These are phyloP conservation scores for Phanerochaete carnosa DNA, from an alignment of 768 basidiomycete species.

Conservation along the genomic window DNA sequence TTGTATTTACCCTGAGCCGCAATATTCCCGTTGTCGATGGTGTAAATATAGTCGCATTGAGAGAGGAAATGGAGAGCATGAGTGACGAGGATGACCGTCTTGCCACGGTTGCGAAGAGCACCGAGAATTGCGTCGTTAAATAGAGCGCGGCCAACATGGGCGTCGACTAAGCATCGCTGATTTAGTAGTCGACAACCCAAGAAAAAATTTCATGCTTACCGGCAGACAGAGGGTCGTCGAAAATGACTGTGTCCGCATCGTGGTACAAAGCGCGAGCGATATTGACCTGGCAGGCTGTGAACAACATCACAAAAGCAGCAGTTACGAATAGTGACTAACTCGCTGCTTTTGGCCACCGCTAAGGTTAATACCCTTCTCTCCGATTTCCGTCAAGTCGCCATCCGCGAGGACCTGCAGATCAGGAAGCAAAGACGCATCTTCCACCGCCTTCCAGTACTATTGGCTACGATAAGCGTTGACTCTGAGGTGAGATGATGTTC, in stretches of 20 bases:
- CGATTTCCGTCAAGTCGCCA: slow-evolving; percentile 76
- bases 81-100: slow-evolving; percentile 53
- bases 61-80: slow-evolving; percentile 55
- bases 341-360: slow-evolving; percentile 67
- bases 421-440: slow-evolving; percentile 54
- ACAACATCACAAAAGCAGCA: background rate
- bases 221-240: slow-evolving; percentile 66
- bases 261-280: slow-evolving; percentile 70
- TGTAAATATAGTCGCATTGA: slow-evolving; percentile 49
- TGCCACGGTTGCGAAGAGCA: slow-evolving; percentile 39
- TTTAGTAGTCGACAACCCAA: background rate
- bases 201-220: slow-evolving; percentile 30
- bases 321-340: slow-evolving; percentile 25
- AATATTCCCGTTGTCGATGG: slow-evolving; percentile 40
- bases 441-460: slow-evolving; percentile 60
- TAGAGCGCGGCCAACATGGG: slow-evolving; percentile 68
- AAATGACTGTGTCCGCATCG: slow-evolving; percentile 55
- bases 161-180: slow-evolving; percentile 47
- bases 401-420: slow-evolving; percentile 66
- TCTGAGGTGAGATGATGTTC: background rate
- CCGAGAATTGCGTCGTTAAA: slow-evolving; percentile 64
- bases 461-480: background rate
- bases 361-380: slow-evolving; percentile 67
- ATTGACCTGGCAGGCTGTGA: slow-evolving; percentile 43
- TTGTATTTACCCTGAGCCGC: slow-evolving; percentile 50